Conservation (phyloP, 2,329 filamentous ascomycete genomes). For the Ophiostoma ips region DNA sequence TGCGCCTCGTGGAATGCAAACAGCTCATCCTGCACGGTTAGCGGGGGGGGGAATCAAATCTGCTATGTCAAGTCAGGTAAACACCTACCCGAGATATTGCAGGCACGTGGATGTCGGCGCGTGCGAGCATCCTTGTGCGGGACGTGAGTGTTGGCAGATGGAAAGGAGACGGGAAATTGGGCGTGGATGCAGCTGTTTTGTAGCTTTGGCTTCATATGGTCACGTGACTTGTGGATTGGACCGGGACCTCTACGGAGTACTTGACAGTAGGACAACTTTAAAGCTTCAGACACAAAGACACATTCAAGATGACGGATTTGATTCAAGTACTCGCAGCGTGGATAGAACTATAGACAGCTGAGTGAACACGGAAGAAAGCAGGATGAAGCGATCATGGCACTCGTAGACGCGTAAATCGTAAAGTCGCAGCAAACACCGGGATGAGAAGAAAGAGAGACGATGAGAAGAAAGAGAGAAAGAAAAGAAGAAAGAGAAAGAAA, state of each 20-base stretch:
- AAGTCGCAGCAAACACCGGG: no score
- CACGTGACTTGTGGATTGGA: background rate
- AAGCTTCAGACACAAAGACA: no score
- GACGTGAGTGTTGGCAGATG: background rate
- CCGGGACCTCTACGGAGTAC: no score
- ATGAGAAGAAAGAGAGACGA: no score
- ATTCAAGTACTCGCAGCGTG: no score
- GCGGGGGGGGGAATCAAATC: background rate
- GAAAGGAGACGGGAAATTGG: background rate
- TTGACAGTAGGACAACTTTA: no score
- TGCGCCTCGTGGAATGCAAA: conserved; percentile 44
- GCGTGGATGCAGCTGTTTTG: background rate
- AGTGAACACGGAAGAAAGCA: no score
- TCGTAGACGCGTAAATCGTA: background rate
- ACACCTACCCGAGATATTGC: conserved; percentile 25
- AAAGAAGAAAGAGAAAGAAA: no score
- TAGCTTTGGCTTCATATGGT: background rate
- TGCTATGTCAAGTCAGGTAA: background rate
- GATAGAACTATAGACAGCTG: no score
- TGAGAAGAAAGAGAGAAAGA: no score
- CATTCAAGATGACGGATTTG: no score
- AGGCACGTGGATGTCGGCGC: conserved; percentile 14
- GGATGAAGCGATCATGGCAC: background rate
- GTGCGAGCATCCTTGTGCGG: background rate
- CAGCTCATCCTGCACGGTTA: conserved; percentile 39